Base-by-base conservation (phyloP, 805 yeast genomes). In the Kluyveromyces starmeri region DNA sequence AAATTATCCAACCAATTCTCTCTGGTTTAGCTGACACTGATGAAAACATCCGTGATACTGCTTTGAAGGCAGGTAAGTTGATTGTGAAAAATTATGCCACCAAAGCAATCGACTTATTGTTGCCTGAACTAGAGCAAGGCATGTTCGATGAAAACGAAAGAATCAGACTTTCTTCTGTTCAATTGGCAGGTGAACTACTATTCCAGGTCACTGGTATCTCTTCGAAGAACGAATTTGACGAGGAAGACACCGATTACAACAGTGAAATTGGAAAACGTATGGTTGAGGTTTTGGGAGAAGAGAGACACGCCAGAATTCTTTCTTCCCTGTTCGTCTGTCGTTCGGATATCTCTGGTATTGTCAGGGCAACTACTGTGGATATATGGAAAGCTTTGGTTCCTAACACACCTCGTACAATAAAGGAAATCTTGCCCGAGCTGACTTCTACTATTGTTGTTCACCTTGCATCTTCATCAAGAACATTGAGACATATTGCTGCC, bases 331-430 rank as follows among this genome's bases (percentile, higher is more conserved):
- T 86, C 58, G 77, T 92, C 21, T 88, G 96, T 59, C 86, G 98
- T 58, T 83, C 95, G 10, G 99, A 92, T 65, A 73, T 78, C 25
- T 73, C 92, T 24, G 84, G 84, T 46, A 69, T 78, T 45, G 99
- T 92, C 18, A 78, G 98, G 49, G 76, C 76, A 44, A 83, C 94
- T 17, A 78, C 97, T 9, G 75, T 84, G 40, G 96, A 92, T 49
- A 85, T 92, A 30, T 92, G 99, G 99, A 88, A 88, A 62, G 85
- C 95, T 0, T 67, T 92, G 53, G 96, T 92, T 34, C 83, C 95
- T 31, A 92, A 92, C 56, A 92, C 98, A 15, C 97, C 98, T 27
- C 77, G 83, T 53, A 83, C 95, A 3, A 81, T 92, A 30, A 89
- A 83, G 65, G 96, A 88, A 57, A 85, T 92, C 41, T 61, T 92